Conservation (phyloP, 208 protist genomes). For the Crithidia mellificae region DNA sequence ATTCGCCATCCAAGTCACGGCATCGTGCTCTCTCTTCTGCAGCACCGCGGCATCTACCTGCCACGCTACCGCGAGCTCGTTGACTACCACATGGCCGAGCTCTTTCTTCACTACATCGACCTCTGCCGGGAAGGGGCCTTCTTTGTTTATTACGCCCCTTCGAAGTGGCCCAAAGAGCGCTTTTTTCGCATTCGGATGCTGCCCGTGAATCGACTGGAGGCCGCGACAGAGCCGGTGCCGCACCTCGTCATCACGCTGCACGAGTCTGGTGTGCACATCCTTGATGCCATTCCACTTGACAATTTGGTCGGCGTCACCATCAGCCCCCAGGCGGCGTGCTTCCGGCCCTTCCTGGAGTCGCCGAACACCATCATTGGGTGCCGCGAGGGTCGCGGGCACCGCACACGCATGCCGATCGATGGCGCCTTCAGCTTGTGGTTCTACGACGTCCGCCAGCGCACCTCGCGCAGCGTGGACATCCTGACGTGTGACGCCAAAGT, state of each 20-base stretch:
- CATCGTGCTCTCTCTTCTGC: constrained; percentile 64
- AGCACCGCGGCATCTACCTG: constrained; percentile 60
- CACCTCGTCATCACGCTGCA: constrained; percentile 66
- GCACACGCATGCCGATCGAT: constrained; percentile 49
- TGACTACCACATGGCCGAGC: constrained; percentile 86
- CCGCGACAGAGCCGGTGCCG: constrained; percentile 37
- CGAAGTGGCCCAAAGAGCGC: constrained; percentile 66
- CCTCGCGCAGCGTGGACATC: constrained; percentile 52
- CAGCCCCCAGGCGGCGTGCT: constrained; percentile 41
- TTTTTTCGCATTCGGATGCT: constrained; percentile 79
- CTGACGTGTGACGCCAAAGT: constrained; percentile 74
- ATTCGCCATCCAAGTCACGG: constrained; percentile 56
- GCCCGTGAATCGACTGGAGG: constrained; percentile 37
- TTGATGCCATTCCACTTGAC: constrained; percentile 57
- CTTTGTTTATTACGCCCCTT: constrained; percentile 68
- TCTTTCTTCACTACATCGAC: constrained; percentile 73
- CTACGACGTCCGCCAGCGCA: constrained; percentile 37
- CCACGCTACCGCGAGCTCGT: constrained; percentile 59
- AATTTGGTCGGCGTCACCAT: constrained; percentile 72
- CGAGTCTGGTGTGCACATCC: constrained; percentile 48
- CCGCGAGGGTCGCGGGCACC: constrained; percentile 58
- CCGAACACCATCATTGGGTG: constrained; percentile 59
- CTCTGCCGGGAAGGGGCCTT: constrained; percentile 67
- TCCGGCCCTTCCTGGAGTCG: constrained; percentile 53
- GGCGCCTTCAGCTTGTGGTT: constrained; percentile 81